Evolutionary conservation across 306 rosid species (phyloP).

Genomic region (Oxytropis ochrocephala): DNA sequence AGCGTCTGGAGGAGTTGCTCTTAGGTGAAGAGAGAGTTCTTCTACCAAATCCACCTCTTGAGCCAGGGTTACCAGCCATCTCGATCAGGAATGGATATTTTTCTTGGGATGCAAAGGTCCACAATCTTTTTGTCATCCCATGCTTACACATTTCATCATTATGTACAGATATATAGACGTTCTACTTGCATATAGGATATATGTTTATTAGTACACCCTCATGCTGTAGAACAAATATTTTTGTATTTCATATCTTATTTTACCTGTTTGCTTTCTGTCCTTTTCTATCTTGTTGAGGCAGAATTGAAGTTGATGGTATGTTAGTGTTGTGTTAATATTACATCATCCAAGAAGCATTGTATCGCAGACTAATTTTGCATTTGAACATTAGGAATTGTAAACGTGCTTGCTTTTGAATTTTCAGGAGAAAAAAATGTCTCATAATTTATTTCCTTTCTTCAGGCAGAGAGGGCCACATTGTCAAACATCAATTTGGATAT

Average conservation of each 20-base stretch:
- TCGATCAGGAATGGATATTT: conserved; percentile 78
- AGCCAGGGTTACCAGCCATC: conserved; percentile 71
- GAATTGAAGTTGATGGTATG: conserved; percentile 11
- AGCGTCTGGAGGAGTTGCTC: conserved; percentile 83
- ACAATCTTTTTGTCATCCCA: background rate
- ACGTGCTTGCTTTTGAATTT: conserved; percentile 6
- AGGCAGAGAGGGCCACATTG: conserved; percentile 71
- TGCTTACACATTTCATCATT: background rate
- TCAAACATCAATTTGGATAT: conserved; percentile 72
- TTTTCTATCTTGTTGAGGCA: background rate
- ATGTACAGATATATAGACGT: conserved; percentile 2
- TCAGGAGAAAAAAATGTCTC: background rate
- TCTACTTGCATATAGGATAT: background rate
- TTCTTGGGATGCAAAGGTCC: conserved; percentile 90
- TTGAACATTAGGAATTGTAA: conserved; percentile 4
- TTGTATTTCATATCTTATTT: background rate
- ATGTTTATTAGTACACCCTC: background rate
- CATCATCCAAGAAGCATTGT: background rate
- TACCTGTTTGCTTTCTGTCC: conserved; percentile 6
- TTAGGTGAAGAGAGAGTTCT: conserved; percentile 78
- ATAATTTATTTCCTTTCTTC: conserved; percentile 14
- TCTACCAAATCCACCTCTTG: conserved; percentile 82
- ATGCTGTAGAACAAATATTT: conserved; percentile 8
- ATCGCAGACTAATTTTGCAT: background rate
- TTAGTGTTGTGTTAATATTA: background rate